phyloP scores from a whole-genome alignment of 140 eudicot species.

The Senecio squalidus region DNA sequence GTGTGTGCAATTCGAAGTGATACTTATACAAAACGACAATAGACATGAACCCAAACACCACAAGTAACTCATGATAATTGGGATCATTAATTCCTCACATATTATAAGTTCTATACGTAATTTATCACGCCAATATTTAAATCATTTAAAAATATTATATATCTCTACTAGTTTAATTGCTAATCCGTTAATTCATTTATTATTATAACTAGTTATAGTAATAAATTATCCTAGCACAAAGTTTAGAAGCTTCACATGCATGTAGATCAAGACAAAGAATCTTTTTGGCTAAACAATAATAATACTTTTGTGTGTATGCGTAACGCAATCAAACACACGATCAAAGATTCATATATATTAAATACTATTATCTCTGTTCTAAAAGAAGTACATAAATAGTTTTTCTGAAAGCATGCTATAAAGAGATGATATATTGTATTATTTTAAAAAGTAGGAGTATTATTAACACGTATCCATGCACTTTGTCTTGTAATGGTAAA shows the following conservation, averaged over 20 bases:
- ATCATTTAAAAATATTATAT: background rate
- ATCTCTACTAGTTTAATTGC: background rate
- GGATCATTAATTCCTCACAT: constrained; percentile 10
- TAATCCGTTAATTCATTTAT: background rate
- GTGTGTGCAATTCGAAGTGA: too few species aligned
- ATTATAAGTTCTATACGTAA: background rate
- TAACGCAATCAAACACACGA: background rate
- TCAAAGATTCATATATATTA: too few species aligned
- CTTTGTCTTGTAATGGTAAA: constrained; percentile 2
- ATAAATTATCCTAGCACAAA: constrained; percentile 5
- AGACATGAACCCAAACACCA: constrained; percentile 8
- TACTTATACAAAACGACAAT: too few species aligned
- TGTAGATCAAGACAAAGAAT: constrained; percentile 24
- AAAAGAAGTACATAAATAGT: background rate
- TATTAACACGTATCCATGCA: background rate
- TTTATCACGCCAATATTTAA: background rate
- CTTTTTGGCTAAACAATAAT: constrained; percentile 2
- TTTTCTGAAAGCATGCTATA: background rate
- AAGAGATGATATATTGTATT: background rate
- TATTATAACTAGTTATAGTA: too few species aligned
- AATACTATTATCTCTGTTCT: background rate
- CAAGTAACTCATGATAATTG: constrained; percentile 7
- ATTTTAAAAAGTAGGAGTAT: background rate
- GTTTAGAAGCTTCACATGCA: constrained; percentile 33
- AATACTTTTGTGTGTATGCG: background rate